These are phyloP conservation scores for Lodderomyces parapsilosis DNA, from an alignment of 1,139 yeast species.

Conservation along the genomic window DNA sequence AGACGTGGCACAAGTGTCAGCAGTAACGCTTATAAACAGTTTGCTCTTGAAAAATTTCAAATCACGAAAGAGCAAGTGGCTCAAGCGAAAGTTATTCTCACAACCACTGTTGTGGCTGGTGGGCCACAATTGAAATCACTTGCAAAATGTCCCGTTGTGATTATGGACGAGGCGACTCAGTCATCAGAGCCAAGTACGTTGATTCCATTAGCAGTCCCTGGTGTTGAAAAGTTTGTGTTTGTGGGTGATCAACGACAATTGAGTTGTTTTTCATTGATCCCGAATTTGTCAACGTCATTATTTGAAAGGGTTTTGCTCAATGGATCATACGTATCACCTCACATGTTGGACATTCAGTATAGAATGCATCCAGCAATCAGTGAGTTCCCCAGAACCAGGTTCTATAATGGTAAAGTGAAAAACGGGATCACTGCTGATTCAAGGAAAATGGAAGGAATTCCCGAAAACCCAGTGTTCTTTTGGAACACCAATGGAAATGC, in stretches of 20 bases:
- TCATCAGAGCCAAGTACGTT: constrained; percentile 70
- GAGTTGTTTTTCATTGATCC: constrained; percentile 66
- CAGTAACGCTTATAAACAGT: constrained; percentile 44
- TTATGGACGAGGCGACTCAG: constrained; percentile 64
- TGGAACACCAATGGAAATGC: constrained; percentile 49
- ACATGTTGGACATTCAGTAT: constrained; percentile 70
- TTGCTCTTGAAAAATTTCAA: constrained; percentile 42
- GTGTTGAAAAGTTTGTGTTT: constrained; percentile 64
- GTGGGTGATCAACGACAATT: constrained; percentile 73
- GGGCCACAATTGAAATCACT: constrained; percentile 59
- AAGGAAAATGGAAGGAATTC: constrained; percentile 41
- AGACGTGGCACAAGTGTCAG: constrained; percentile 31
- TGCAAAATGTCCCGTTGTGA: constrained; percentile 60
- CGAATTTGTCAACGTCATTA: constrained; percentile 55
- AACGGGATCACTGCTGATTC: constrained; percentile 60
- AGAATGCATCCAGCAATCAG: constrained; percentile 70
- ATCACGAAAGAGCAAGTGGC: constrained; percentile 31
- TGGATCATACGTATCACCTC: constrained; percentile 57
- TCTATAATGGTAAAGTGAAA: constrained; percentile 52
- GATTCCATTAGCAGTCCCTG: constrained; percentile 68
- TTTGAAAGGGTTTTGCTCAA: constrained; percentile 59
- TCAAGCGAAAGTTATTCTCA: constrained; percentile 67
- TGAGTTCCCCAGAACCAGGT: constrained; percentile 59
- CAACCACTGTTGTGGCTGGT: constrained; percentile 73
- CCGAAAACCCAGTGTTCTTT: constrained; percentile 47